Evolutionary conservation across 164 flowering plant genomes (phyloP).

Genomic region (Magnolia changhungtana): DNA sequence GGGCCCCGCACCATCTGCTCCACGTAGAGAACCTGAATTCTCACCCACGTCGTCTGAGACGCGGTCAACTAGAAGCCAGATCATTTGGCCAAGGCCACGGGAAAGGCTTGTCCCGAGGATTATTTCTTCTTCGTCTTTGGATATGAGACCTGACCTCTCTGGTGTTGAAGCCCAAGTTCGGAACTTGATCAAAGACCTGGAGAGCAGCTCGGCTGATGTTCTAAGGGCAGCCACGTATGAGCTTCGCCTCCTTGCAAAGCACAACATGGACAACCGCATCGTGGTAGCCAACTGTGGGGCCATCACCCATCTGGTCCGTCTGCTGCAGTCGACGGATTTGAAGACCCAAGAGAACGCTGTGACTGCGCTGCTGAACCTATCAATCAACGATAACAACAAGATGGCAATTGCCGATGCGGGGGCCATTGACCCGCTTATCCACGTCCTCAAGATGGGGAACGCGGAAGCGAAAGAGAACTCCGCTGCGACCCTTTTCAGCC

Average conservation of each 20-base stretch:
- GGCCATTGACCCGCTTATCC: slow-evolving; percentile 82
- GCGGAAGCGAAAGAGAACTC: slow-evolving; percentile 95
- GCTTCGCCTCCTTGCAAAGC: slow-evolving; percentile 77
- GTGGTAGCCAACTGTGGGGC: slow-evolving; percentile 89
- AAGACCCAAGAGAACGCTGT: slow-evolving; percentile 96
- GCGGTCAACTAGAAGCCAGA: slow-evolving; percentile 7
- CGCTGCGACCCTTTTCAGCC: slow-evolving; percentile 94
- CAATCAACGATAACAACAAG: slow-evolving; percentile 84
- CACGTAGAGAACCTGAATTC: neutral
- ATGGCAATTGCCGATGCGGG: slow-evolving; percentile 73
- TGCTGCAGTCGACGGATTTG: slow-evolving; percentile 62
- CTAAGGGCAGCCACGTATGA: slow-evolving; percentile 89
- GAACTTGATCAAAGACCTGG: slow-evolving; percentile 13
- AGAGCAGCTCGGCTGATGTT: slow-evolving; percentile 33
- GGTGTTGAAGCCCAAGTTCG: slow-evolving; percentile 34
- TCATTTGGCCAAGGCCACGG: slow-evolving; percentile 15
- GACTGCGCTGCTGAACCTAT: slow-evolving; percentile 89
- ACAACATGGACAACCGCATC: slow-evolving; percentile 75
- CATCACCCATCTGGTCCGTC: slow-evolving; percentile 67
- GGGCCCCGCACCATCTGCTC: neutral
- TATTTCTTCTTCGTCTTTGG: slow-evolving; percentile 8
- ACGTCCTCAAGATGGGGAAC: slow-evolving; percentile 77
- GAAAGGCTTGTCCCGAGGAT: slow-evolving; percentile 15
- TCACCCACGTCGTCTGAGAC: neutral
- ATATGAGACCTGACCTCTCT: slow-evolving; percentile 17